phyloP scores from a whole-genome alignment of 495 filamentous ascomycete species.

The Saxophila tyrrhenica region DNA sequence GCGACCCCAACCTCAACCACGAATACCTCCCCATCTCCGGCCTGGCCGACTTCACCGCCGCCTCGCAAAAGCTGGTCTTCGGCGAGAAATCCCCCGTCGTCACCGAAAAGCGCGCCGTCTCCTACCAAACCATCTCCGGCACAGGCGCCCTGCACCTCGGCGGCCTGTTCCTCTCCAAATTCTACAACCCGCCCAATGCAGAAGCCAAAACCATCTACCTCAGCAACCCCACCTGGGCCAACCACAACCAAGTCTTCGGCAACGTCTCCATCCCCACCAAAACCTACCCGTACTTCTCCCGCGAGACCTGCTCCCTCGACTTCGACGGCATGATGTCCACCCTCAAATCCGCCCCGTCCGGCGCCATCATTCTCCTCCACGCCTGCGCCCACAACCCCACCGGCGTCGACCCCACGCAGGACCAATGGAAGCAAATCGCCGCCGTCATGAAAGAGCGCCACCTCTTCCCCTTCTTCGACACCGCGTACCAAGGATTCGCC shows the following conservation, averaged over 20 bases:
- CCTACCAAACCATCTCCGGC: slow-evolving; percentile 64
- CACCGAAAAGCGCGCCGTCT: slow-evolving; percentile 60
- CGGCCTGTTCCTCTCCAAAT: slow-evolving; percentile 71
- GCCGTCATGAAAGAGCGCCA: slow-evolving; percentile 56
- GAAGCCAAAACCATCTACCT: slow-evolving; percentile 64
- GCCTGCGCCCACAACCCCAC: slow-evolving; percentile 98
- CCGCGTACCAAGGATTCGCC: slow-evolving; percentile 95
- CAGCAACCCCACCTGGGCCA: slow-evolving; percentile 92
- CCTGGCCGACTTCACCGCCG: slow-evolving; percentile 67
- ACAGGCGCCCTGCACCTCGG: slow-evolving; percentile 86
- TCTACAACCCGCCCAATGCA: slow-evolving; percentile 46
- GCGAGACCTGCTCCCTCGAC: slow-evolving; percentile 78
- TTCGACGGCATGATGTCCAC: slow-evolving; percentile 72
- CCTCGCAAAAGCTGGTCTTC: slow-evolving; percentile 81
- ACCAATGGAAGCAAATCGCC: slow-evolving; percentile 89
- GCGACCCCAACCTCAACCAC: slow-evolving; percentile 85
- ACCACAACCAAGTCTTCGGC: slow-evolving; percentile 96
- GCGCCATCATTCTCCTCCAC: slow-evolving; percentile 83
- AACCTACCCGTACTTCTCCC: slow-evolving; percentile 86
- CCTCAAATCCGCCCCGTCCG: slow-evolving; percentile 55
- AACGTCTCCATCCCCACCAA: slow-evolving; percentile 73
- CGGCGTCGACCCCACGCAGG: slow-evolving; percentile 85
- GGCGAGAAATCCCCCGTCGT: slow-evolving; percentile 71
- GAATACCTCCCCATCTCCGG: slow-evolving; percentile 98
- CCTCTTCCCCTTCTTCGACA: slow-evolving; percentile 98